Conservation (phyloP, 2,329 filamentous ascomycete genomes). For the Cercospora zeae-maydis region DNA sequence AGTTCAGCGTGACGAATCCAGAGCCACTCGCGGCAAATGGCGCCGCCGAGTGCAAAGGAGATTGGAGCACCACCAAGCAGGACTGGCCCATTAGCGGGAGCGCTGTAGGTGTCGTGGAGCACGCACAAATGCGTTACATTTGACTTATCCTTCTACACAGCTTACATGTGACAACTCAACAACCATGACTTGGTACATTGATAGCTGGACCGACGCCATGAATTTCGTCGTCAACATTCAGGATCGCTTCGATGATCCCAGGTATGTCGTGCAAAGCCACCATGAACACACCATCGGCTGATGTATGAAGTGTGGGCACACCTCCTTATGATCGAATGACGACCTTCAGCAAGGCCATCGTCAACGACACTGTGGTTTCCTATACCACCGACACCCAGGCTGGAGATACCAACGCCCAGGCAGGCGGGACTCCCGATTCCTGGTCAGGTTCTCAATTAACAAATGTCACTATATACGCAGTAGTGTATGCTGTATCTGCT, state of each 20-base stretch:
- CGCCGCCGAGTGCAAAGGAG: slow-evolving; percentile 25
- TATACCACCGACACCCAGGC: slow-evolving; percentile 9
- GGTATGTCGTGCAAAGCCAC: slow-evolving; percentile 22
- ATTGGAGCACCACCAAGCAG: slow-evolving; percentile 23
- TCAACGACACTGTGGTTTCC: slow-evolving; percentile 16
- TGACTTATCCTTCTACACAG: slow-evolving; percentile 12
- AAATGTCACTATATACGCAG: slow-evolving; percentile 14
- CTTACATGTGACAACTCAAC: slow-evolving; percentile 20
- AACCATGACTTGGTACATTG: slow-evolving; percentile 30
- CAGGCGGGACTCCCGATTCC: neutral
- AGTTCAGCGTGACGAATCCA: slow-evolving; percentile 32
- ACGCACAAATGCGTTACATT: neutral
- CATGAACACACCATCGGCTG: neutral
- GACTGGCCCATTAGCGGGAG: slow-evolving; percentile 23
- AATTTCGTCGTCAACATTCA: slow-evolving; percentile 29
- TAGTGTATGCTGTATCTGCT: slow-evolving; percentile 18
- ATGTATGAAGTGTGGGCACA: slow-evolving; percentile 28
- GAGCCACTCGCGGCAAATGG: slow-evolving; percentile 28
- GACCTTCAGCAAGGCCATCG: slow-evolving; percentile 26
- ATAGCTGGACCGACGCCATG: slow-evolving; percentile 17
- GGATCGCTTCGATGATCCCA: slow-evolving; percentile 30
- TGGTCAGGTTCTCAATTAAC: slow-evolving; percentile 17
- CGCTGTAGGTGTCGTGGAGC: neutral
- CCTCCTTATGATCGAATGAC: slow-evolving; percentile 32
- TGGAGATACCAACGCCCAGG: neutral